phyloP scores from a whole-genome alignment of 176 grass and related monocot species.

The Oryza glaberrima region DNA sequence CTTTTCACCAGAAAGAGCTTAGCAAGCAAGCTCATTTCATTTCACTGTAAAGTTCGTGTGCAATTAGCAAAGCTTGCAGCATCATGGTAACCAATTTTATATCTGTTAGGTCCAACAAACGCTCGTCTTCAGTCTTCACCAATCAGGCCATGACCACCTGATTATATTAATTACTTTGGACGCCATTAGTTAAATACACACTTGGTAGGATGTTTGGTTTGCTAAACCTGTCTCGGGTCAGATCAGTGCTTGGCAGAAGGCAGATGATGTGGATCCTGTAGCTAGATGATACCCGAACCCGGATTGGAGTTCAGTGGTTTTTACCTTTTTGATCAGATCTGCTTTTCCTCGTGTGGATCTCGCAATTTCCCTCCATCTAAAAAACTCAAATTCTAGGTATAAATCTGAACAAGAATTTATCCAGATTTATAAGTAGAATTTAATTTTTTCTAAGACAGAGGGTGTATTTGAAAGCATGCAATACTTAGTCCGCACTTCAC shows the following conservation, averaged over 20 bases:
- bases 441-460: rapidly evolving
- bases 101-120: conserved; percentile 48
- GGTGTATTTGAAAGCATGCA: not conserved
- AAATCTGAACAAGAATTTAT: too few species aligned
- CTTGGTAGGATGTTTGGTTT: not conserved
- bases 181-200: not conserved
- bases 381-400: too few species aligned
- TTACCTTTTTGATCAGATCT: conserved; percentile 21
- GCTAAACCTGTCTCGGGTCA: not conserved
- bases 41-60: not conserved
- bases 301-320: not conserved
- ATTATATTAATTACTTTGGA: conserved; percentile 20
- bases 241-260: not conserved
- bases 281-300: not conserved
- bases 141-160: not conserved
- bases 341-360: conserved; percentile 16
- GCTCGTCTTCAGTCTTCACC: not conserved
- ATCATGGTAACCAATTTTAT: not conserved
- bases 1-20: conserved; percentile 18
- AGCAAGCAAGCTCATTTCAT: not conserved
- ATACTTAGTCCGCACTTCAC: not conserved
- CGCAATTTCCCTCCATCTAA: not conserved
- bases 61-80: not conserved
- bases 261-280: not conserved
- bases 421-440: too few species aligned